These are phyloP conservation scores for Umbelopsis sp. DNA, from an alignment of 192 early-diverging fungal genomes.

Conservation along the genomic window DNA sequence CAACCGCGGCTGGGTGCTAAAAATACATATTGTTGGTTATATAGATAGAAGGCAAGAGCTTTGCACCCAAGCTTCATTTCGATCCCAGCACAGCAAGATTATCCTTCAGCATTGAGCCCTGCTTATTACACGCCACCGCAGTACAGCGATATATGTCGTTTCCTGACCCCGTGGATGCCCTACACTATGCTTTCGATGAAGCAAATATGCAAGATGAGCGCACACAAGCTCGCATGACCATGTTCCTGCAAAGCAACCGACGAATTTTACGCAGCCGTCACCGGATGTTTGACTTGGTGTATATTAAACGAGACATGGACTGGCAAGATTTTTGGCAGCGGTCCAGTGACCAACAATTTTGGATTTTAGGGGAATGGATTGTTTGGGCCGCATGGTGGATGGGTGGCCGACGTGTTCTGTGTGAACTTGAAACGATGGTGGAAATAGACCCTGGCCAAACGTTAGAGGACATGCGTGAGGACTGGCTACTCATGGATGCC, in stretches of 20 bases:
- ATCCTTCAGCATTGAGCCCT: neutral
- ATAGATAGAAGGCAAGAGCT: neutral
- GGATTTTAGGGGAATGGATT: neutral
- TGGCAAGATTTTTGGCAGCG: slow-evolving; percentile 1
- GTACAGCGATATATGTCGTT: neutral
- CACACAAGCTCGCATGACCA: neutral
- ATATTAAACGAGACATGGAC: neutral
- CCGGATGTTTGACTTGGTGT: neutral
- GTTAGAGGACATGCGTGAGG: neutral
- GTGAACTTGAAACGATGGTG: neutral
- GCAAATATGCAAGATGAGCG: neutral
- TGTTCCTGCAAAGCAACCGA: slow-evolving; percentile 2
- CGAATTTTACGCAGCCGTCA: neutral
- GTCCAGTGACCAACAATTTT: neutral
- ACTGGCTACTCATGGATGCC: neutral
- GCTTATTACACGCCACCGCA: neutral
- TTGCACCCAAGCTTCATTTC: neutral
- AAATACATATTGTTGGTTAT: neutral
- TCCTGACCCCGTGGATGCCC: neutral
- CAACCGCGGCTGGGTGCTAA: neutral
- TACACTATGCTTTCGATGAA: slow-evolving; percentile 2
- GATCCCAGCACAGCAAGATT: neutral
- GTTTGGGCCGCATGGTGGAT: neutral
- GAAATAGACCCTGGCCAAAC: neutral
- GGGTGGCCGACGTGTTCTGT: neutral